These are phyloP conservation scores for Arthrobotrys megalospora DNA, from an alignment of 2,329 filamentous ascomycete species.

Conservation along the genomic window DNA sequence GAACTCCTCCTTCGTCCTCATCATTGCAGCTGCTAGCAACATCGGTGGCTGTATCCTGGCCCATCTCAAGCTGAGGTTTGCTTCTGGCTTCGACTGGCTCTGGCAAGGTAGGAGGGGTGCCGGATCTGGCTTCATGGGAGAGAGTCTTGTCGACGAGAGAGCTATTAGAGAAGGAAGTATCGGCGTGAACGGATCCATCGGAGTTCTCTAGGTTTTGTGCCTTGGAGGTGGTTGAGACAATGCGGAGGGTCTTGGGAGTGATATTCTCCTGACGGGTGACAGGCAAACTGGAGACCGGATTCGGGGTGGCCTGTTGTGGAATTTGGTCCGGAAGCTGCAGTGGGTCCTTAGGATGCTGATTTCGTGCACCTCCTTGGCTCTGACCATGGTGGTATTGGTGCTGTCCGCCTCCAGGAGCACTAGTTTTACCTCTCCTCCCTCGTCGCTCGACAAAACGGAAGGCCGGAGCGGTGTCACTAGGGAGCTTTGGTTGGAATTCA, in stretches of 20 bases:
- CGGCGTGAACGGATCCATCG: neutral
- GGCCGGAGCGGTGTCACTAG: conserved; percentile 47
- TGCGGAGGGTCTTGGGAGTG: conserved; percentile 22
- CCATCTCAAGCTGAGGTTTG: neutral
- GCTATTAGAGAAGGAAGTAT: conserved; percentile 1
- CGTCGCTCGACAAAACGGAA: conserved; percentile 48
- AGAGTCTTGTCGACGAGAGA: conserved; percentile 2
- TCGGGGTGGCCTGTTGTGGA: neutral
- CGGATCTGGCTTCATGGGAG: neutral
- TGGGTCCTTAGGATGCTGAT: neutral
- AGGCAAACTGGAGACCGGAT: neutral
- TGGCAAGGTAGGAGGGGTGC: conserved; percentile 1
- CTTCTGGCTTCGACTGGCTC: conserved; percentile 3
- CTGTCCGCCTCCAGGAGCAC: conserved; percentile 7
- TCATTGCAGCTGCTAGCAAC: neutral
- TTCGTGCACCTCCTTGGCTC: neutral
- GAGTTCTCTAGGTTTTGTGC: neutral
- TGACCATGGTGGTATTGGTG: conserved; percentile 6
- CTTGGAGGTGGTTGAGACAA: conserved; percentile 10
- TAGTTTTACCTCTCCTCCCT: neutral
- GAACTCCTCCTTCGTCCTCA: conserved; percentile 17
- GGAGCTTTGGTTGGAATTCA: conserved; percentile 48
- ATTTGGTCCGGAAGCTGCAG: too few relatives aligned
- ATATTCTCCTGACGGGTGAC: conserved; percentile 10
- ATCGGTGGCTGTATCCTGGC: neutral